These are phyloP conservation scores for Exserohilum turcica DNA, from an alignment of 2,329 filamentous ascomycete genomes.

Conservation along the genomic window DNA sequence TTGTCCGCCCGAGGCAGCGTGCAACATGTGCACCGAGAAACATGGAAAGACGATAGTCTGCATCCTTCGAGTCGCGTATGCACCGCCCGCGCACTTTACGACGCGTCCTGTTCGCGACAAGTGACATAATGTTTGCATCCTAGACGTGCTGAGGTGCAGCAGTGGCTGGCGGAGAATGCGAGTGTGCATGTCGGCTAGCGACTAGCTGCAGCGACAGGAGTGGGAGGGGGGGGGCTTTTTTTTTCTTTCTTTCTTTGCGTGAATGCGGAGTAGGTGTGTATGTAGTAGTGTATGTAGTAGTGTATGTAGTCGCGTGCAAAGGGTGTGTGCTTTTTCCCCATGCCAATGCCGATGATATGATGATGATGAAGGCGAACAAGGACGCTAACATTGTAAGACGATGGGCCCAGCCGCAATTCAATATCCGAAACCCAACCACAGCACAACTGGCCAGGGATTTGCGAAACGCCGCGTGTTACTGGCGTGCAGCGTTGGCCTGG, in stretches of 20 bases:
- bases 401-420: constrained; percentile 33
- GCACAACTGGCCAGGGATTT: constrained; percentile 14
- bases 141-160: constrained; percentile 28
- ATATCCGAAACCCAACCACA: constrained; percentile 33
- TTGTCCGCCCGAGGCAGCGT: constrained; percentile 14
- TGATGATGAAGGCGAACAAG: constrained; percentile 31
- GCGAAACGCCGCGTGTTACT: constrained; percentile 26
- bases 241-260: too few species aligned
- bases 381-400: constrained; percentile 34
- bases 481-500: background rate
- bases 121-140: constrained; percentile 32
- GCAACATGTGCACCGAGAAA: constrained; percentile 29
- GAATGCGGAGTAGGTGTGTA: constrained; percentile 27
- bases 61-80: constrained; percentile 32
- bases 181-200: constrained; percentile 35
- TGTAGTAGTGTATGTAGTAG: too few species aligned
- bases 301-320: constrained; percentile 26
- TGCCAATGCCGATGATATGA: too few species aligned
- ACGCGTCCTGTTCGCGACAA: constrained; percentile 41
- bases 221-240: constrained; percentile 16
- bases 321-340: constrained; percentile 29
- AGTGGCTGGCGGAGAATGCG: constrained; percentile 28
- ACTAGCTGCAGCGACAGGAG: constrained; percentile 36
- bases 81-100: constrained; percentile 34
- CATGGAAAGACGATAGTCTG: constrained; percentile 33